Evolutionary conservation across 768 basidiomycete species (phyloP).

Genomic region (Sarcodon sp.): DNA sequence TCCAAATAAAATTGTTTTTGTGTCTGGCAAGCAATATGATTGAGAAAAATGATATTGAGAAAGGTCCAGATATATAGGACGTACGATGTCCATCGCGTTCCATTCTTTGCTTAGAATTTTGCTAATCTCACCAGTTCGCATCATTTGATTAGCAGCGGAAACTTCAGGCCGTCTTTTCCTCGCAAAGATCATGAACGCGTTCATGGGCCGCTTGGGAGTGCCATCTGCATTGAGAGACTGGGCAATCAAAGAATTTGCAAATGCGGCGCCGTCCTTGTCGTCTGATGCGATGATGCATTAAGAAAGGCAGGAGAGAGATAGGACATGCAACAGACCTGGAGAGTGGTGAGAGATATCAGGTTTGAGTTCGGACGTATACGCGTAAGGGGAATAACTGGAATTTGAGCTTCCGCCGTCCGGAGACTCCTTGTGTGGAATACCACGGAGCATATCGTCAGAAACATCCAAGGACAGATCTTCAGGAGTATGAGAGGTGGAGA

Average conservation of each 20-base stretch:
- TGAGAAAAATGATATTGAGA: not conserved
- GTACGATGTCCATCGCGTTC: conserved; percentile 66
- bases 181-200: conserved; percentile 91
- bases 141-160: conserved; percentile 74
- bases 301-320: not conserved
- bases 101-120: conserved; percentile 83
- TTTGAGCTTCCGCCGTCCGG: not conserved
- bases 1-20: conserved; percentile 85
- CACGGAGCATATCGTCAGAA: not conserved
- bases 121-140: conserved; percentile 86
- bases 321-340: not conserved
- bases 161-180: conserved; percentile 74
- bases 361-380: not conserved
- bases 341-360: not conserved
- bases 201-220: conserved; percentile 85
- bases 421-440: not conserved
- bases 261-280: not conserved
- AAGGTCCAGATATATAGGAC: conserved; percentile 11
- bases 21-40: conserved; percentile 24
- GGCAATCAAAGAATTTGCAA: conserved; percentile 32
- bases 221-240: conserved; percentile 81
- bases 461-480: not conserved
- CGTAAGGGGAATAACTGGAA: not conserved
- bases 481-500: not conserved
- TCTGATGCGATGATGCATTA: not conserved